These are phyloP conservation scores for Kurtzmaniella cleridarum DNA, from an alignment of 805 yeast species.

Conservation along the genomic window DNA sequence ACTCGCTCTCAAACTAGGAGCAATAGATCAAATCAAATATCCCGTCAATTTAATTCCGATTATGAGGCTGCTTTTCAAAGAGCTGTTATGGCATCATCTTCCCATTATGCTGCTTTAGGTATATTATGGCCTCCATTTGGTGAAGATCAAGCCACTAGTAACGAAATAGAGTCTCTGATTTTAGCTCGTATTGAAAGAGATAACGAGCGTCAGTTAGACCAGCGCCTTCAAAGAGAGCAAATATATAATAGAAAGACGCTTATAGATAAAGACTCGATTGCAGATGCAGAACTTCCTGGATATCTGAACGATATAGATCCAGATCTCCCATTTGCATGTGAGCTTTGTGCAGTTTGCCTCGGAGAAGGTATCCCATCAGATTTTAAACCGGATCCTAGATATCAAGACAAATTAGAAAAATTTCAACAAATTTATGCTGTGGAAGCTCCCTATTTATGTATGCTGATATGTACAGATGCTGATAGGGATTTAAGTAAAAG, in stretches of 20 bases:
- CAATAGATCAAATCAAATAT: no score
- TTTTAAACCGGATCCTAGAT: conserved; percentile 31
- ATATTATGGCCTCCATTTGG: no score
- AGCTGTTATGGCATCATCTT: no score
- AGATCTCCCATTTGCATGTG: conserved; percentile 33
- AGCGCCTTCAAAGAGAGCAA: conserved; percentile 26
- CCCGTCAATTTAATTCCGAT: no score
- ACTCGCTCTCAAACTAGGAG: no score
- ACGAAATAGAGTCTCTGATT: conserved; percentile 23
- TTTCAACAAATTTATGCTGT: conserved; percentile 23
- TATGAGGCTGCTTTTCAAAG: no score
- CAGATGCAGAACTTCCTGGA: conserved; percentile 17
- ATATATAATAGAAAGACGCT: conserved; percentile 24
- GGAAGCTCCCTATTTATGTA: conserved; percentile 66
- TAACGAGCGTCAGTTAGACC: conserved; percentile 31
- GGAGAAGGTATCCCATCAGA: conserved; percentile 67
- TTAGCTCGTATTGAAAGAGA: conserved; percentile 37
- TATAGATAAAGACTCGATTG: conserved; percentile 21
- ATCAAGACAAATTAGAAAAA: conserved; percentile 20
- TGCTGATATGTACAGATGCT: conserved; percentile 40
- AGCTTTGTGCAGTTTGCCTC: conserved; percentile 64
- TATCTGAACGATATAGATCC: conserved; percentile 27
- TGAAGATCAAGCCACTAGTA: neutral
- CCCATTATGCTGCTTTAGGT: no score
- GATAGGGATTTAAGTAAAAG: conserved; percentile 62